phyloP scores from a whole-genome alignment of 2,329 filamentous ascomycete species.

The Endoconidiophora laricicola region DNA sequence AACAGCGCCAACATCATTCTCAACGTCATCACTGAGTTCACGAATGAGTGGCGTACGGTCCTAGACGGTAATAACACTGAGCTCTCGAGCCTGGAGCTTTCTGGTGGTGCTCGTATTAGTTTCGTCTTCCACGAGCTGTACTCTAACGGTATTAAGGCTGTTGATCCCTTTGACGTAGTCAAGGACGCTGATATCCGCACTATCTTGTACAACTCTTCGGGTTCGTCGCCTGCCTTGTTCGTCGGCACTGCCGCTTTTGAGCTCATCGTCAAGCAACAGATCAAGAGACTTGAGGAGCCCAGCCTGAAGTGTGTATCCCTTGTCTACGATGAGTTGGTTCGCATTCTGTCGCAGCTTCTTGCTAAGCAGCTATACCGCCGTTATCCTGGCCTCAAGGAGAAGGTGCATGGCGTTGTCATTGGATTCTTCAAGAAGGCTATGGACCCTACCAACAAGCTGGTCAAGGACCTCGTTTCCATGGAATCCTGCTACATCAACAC shows the following conservation, averaged over 20 bases:
- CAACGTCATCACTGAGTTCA: conserved; percentile 98
- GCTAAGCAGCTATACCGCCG: conserved; percentile 79
- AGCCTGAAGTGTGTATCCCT: conserved; percentile 94
- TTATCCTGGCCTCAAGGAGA: conserved; percentile 91
- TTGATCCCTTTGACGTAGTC: conserved; percentile 93
- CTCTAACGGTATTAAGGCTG: conserved; percentile 89
- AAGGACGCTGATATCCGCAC: conserved; percentile 97
- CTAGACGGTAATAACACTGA: conserved; percentile 94
- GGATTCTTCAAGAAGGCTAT: conserved; percentile 95
- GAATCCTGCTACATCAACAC: conserved; percentile 97
- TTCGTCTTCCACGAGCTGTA: conserved; percentile 99
- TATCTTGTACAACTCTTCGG: conserved; percentile 97
- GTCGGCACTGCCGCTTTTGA: conserved; percentile 98
- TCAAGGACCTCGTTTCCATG: conserved; percentile 84
- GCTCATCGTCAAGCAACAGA: conserved; percentile 96
- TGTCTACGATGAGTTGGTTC: conserved; percentile 92
- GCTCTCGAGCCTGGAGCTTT: conserved; percentile 83
- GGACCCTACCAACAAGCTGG: conserved; percentile 95
- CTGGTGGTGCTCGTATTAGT: conserved; percentile 92
- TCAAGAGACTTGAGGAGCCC: conserved; percentile 88
- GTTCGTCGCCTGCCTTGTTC: conserved; percentile 88
- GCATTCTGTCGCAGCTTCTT: conserved; percentile 80
- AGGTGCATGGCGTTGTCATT: conserved; percentile 86
- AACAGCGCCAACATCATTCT: conserved; percentile 94
- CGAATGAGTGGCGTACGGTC: conserved; percentile 91